Evolutionary conservation across 441 rosid species (phyloP).

Genomic region (Syzygium syzygioides): DNA sequence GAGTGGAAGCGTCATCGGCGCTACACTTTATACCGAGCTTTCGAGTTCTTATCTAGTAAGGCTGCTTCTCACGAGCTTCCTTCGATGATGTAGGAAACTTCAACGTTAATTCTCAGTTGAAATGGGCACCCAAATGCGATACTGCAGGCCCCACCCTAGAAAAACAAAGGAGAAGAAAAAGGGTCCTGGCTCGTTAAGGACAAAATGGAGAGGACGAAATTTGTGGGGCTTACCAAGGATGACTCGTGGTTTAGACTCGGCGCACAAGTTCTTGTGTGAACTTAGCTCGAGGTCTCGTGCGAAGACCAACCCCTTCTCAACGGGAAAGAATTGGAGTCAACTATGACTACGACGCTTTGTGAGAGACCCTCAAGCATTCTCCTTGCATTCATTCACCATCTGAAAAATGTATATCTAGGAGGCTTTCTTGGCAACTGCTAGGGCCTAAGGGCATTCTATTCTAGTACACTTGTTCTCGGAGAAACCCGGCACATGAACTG

Average conservation of each 20-base stretch:
- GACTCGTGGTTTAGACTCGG: background rate
- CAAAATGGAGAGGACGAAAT: background rate
- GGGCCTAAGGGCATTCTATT: background rate
- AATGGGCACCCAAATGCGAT: background rate
- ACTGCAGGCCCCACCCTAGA: background rate
- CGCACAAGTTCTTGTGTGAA: background rate
- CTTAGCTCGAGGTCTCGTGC: constrained; percentile 10
- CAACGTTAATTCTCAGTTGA: constrained; percentile 18
- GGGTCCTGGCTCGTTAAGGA: background rate
- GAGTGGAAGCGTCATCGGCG: background rate
- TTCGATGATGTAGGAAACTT: constrained; percentile 33
- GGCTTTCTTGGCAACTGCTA: background rate
- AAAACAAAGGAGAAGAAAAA: background rate
- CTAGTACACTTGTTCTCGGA: background rate
- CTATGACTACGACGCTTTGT: background rate
- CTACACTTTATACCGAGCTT: background rate
- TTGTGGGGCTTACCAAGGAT: constrained; percentile 8
- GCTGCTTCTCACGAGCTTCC: constrained; percentile 32
- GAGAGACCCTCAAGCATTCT: background rate
- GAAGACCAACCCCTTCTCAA: background rate
- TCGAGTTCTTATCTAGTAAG: background rate
- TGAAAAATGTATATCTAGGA: background rate
- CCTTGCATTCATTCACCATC: background rate
- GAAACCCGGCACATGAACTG: background rate
- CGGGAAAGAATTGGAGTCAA: background rate